A percentile compares a stretch with the other conserved stretches of the same genome.
These are phyloP conservation scores for Gaeumannomyces sp. DNA, from an alignment of 2,329 filamentous ascomycete genomes.

Conservation along the genomic window DNA sequence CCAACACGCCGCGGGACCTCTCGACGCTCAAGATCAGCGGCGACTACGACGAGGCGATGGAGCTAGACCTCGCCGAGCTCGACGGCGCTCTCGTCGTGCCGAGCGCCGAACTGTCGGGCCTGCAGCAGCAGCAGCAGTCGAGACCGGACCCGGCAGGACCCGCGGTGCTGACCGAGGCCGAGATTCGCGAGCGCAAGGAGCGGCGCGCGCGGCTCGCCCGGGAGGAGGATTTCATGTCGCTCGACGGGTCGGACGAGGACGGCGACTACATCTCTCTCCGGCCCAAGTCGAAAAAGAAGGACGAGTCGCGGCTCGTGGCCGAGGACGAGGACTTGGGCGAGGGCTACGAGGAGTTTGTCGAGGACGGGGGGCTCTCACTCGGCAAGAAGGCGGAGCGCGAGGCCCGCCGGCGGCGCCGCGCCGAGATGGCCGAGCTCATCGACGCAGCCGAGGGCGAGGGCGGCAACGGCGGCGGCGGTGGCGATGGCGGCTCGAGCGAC, in stretches of 20 bases:
- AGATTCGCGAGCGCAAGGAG: conserved; percentile 88
- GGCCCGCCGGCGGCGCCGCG: conserved; percentile 57
- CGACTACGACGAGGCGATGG: conserved; percentile 45
- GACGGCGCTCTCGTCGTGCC: conserved; percentile 62
- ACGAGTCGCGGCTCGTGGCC: conserved; percentile 66
- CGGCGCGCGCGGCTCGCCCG: conserved; percentile 74
- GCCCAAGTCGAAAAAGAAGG: conserved; percentile 50
- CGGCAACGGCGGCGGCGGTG: conserved; percentile 51
- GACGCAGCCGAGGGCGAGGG: conserved; percentile 65
- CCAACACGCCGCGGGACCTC: conserved; percentile 67
- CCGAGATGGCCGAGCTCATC: conserved; percentile 80
- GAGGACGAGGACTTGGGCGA: conserved; percentile 93
- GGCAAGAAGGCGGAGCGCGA: conserved; percentile 74
- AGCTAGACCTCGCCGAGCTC: conserved; percentile 53
- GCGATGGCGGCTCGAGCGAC: conserved; percentile 46
- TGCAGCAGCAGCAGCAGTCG: conserved; percentile 16
- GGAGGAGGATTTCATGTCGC: conserved; percentile 58
- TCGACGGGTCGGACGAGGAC: conserved; percentile 50
- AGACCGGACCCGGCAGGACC: conserved; percentile 13
- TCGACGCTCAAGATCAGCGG: conserved; percentile 33
- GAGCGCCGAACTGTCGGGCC: conserved; percentile 29
- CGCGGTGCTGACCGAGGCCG: conserved; percentile 69
- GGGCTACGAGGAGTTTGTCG: conserved; percentile 87
- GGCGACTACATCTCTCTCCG: conserved; percentile 23
- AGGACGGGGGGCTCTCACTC: conserved; percentile 73